Percentiles rank a stretch among this genome's conserved stretches.
Evolutionary conservation across 2,329 filamentous ascomycete genomes (phyloP).

Genomic region (Calonectria multiphialidica): DNA sequence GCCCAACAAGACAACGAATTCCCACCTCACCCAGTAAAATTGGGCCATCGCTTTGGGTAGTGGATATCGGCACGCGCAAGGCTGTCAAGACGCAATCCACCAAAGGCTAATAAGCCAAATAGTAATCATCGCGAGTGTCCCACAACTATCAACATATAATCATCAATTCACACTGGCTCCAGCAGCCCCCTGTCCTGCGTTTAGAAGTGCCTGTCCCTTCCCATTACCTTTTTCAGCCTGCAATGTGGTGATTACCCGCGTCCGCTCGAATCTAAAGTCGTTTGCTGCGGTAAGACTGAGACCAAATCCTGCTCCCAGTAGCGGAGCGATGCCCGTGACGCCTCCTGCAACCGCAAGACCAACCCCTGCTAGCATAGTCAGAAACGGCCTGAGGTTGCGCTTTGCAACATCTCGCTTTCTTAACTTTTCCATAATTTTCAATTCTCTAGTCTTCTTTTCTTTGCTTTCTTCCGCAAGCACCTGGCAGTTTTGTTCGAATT

Average conservation of each 20-base stretch:
- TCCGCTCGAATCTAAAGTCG: background rate
- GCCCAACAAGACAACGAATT: no score
- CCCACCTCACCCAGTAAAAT: no score
- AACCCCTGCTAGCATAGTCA: background rate
- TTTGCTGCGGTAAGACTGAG: background rate
- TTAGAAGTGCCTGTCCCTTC: background rate
- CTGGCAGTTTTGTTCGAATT: background rate
- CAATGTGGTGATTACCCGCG: background rate
- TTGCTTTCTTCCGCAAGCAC: background rate
- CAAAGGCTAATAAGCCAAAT: no score
- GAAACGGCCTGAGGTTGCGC: background rate
- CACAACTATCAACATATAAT: no score
- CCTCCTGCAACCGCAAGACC: background rate
- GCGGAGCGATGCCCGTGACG: background rate
- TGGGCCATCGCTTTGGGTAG: no score
- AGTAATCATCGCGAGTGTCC: no score
- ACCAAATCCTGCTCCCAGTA: background rate
- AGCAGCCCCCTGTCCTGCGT: background rate
- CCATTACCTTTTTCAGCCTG: background rate
- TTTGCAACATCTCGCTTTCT: conserved; percentile 1
- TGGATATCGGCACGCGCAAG: no score
- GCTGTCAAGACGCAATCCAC: no score
- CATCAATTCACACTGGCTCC: background rate
- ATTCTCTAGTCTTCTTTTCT: no score
- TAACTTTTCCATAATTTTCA: background rate